Evolutionary conservation across 176 grass and related monocot genomes (phyloP).

Genomic region (Musa itinerans): DNA sequence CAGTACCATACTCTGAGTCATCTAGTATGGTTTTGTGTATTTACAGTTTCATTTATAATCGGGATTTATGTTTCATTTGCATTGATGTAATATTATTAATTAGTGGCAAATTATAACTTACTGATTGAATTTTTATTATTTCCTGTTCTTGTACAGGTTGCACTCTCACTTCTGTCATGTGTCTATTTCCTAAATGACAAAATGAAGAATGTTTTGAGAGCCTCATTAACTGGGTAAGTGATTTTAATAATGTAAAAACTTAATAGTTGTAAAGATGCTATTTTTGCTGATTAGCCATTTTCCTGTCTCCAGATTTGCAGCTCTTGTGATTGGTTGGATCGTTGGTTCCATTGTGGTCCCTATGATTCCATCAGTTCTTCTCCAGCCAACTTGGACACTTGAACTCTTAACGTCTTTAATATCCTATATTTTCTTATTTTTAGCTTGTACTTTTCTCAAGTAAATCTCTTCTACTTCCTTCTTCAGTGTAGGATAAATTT

Average conservation of each 20-base stretch:
- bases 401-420: constrained; percentile 83
- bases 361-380: constrained; percentile 56
- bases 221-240: constrained; percentile 61
- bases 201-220: constrained; percentile 80
- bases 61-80: not conserved
- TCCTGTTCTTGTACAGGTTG: constrained; percentile 41
- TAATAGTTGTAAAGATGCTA: constrained; percentile 3
- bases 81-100: not conserved
- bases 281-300: constrained; percentile 14
- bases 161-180: constrained; percentile 75
- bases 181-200: constrained; percentile 97
- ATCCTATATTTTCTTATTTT: constrained; percentile 80
- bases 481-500: not conserved
- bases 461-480: constrained; percentile 10
- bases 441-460: constrained; percentile 81
- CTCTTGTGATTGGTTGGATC: constrained; percentile 74
- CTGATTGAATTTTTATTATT: constrained; percentile 5
- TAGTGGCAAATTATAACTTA: not conserved
- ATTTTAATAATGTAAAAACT: not conserved
- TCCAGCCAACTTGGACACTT: constrained; percentile 86
- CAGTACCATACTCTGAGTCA: not conserved
- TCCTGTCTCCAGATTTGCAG: constrained; percentile 50
- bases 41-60: too few species aligned
- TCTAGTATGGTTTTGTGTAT: too few species aligned
- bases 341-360: constrained; percentile 61